Evolutionary conservation across 2,329 filamentous ascomycete species (phyloP), one percentile per base, ranked within the genome.

Genomic region (Mycosphaerelloides madeirae): DNA sequence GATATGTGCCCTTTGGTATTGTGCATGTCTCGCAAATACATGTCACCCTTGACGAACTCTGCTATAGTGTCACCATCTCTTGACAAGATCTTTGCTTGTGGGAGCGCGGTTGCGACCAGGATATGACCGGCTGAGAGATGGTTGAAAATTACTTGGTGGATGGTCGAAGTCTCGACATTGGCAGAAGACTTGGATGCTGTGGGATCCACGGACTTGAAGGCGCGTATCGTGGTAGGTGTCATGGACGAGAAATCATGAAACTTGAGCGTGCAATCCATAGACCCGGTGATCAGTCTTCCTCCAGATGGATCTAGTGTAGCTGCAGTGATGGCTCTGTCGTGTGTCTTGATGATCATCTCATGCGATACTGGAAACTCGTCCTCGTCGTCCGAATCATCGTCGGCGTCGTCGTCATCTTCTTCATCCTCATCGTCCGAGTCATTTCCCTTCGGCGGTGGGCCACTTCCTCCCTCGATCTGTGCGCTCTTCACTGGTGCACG

Each of bases 1-100:
- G 90, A 90, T 41, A 96, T 83, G 67, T 98, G 93, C 1, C 93
- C 93, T 65, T 96, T 97, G 3, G 93, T 98, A 64, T 97, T 90
- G 68, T 96, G 81, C 85, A 97, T 94, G 65, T 98, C 93, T 43
- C 91, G 80, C 54, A 98, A 71, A 60, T 98, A 98, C 90, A 97
- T 97, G 64, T 98, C 93, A 35, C 93, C 93, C 69, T 98, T 98
- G 56, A 89, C 84, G 54, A 95, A 97, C 61, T 96, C 89, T 1
- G 84, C 84, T 38, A 94, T 59, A 6, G 85, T 76, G 34, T 94
- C 87, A 31, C 93, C 93, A 69, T 98, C 91, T 59, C 93, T 82
- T 57, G 81, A 87, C 65, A 97, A 76, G 18, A 98, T 82, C 65
- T 89, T 90, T 11, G 91, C 87, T 65, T 97, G 91, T 1, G 91